Base-by-base conservation (phyloP, 805 yeast genomes). In the Candida boleticola region DNA sequence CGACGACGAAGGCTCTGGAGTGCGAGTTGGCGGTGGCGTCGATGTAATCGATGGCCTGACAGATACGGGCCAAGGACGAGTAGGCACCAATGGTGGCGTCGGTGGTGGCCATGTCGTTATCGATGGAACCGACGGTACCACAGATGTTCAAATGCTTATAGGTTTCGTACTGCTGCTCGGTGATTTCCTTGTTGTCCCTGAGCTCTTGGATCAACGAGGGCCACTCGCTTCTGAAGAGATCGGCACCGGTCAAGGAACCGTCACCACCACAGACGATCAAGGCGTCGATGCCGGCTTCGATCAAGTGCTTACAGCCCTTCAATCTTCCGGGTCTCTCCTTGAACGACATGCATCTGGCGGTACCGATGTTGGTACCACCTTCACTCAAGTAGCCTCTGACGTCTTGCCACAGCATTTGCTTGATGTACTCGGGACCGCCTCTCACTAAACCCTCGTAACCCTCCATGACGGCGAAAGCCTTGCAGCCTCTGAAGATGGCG, bases 11-110 rank as follows among this genome's bases (percentile, higher is more conserved):
- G 5, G 99, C 99, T 58, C 99, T 80, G 11, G 96, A 88, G 64
- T 93, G 99, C 2, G 98, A 92, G 52, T 86, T 80, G 14, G 99
- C 99, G 29, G 99, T 93, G 40, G 97, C 96, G 64, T 90, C 97
- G 52, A 93, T 93, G 70, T 89, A 92, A 66, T 93, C 98, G 48
- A 93, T 89, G 73, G 88, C 83, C 64, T 89, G 87, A 66, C 96
- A 85, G 54, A 93, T 93, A 61, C 99, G 75, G 51, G 85, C 96
- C 54, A 93, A 75, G 3, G 97, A 88, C 6, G 97, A 89, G 68
- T 81, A 89, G 3, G 97, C 96, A 57, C 99, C 99, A 53, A 93
- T 90, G 21, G 99, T 93, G 40, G 92, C 84, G 64, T 93, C 99
- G 13, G 99, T 93, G 46, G 88, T 80, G 16, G 97, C 82, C 99